Base-by-base conservation (phyloP, 2,329 filamentous ascomycete genomes). In the Corynespora cassiicola region DNA sequence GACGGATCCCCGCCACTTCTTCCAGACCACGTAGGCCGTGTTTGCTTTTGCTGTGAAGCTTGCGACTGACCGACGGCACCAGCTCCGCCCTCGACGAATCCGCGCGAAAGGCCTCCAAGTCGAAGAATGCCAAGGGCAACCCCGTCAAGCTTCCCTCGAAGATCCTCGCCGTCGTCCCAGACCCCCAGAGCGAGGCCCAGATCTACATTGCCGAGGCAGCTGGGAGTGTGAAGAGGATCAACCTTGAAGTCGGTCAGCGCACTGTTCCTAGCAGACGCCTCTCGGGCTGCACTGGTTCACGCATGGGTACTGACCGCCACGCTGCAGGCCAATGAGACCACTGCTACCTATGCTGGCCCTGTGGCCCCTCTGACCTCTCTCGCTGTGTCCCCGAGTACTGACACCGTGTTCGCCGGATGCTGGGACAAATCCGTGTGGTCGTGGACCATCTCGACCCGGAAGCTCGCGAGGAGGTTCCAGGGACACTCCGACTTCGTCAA, bases 361-460 rank as follows among this genome's bases (percentile, higher is more conserved):
- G 80, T 79, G 29, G 86, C 89, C 3, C 94, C 94, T 1, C 75
- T 96, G 7, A 67, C 66, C 14, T 68, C 61, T n/a, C 32, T 69
- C 27, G 60, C 59, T 19, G 33, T 68, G 12, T 63, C 60, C 5
- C 31, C 53, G 2, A 49, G 19, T 8, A 58, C 60, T 4, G 55
- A 60, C 33, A 86, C 78, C 1, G 63, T 96, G 8, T 96, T 90
- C 66, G 90, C 90, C 16, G 92, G 91, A 21, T 94, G 86, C 42
- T 99, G 94, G 94, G 92, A 99, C 71, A 96, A 95, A 72, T 79
- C 82, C 14, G 80, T 97, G 41, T 96, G 90, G 85, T 87, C 86
- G 20, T 96, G 90, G 87, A 78, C 58, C 2, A 72, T 86, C 20
- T 72, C 77, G 12, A 55, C 56, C 12, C 50, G 56, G 12, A 57